Percentiles rank a stretch among this genome's conserved stretches.
Conservation (phyloP, 2,329 filamentous ascomycete genomes). For the Trichoderma lentiforme region DNA sequence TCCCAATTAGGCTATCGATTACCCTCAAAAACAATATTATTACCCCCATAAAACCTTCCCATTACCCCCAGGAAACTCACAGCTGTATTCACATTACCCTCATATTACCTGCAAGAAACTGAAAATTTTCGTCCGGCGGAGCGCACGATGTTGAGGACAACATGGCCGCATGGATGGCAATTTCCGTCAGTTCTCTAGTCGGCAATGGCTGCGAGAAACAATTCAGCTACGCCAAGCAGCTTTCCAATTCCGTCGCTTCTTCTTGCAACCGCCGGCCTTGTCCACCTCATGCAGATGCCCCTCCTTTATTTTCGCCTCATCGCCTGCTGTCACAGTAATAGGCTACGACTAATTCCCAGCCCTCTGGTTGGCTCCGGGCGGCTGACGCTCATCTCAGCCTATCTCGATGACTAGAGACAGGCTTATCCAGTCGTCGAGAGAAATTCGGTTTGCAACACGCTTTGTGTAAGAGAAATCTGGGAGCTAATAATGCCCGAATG, state of each 20-base stretch:
- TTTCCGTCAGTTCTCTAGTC: neutral
- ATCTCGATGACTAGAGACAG: constrained; percentile 21
- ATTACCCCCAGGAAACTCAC: constrained; percentile 22
- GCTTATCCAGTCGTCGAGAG: constrained; percentile 26
- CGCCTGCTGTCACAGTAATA: constrained; percentile 16
- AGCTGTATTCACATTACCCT: constrained; percentile 12
- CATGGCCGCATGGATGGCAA: neutral
- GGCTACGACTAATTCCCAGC: constrained; percentile 4
- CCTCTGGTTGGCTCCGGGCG: constrained; percentile 20
- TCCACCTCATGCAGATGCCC: neutral
- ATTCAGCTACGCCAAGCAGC: neutral
- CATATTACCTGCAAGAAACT: constrained; percentile 5
- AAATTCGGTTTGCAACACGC: constrained; percentile 33
- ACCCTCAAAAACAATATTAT: constrained; percentile 20
- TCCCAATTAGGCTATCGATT: constrained; percentile 20
- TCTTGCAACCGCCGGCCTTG: constrained; percentile 4
- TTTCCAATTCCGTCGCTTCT: constrained; percentile 9
- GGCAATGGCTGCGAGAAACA: neutral
- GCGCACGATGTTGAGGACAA: neutral
- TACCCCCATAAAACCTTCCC: constrained; percentile 19
- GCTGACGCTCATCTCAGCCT: constrained; percentile 24
- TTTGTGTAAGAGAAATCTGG: constrained; percentile 39
- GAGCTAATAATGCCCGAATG: constrained; percentile 21
- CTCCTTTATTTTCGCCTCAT: constrained; percentile 13
- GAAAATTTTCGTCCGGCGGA: neutral